Conservation (phyloP, 495 filamentous ascomycete genomes). For the Neurospora sp. region DNA sequence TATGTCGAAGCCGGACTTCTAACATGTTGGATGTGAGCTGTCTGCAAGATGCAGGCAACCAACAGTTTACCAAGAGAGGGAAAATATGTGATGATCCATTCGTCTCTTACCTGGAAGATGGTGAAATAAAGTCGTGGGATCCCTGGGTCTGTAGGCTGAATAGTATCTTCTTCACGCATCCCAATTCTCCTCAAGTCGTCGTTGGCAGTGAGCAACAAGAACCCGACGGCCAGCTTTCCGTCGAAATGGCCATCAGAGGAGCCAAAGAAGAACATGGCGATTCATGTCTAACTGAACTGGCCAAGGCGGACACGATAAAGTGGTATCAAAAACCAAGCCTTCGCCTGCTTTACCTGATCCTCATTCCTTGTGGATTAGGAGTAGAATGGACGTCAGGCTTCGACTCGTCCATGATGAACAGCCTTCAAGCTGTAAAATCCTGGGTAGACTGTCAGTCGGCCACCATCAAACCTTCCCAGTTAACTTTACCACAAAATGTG, state of each 20-base stretch:
- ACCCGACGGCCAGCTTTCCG: background rate
- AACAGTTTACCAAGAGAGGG: background rate
- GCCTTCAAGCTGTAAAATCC: constrained; percentile 47
- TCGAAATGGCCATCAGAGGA: constrained; percentile 15
- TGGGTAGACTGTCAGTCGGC: constrained; percentile 44
- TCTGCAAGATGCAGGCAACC: background rate
- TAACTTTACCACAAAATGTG: background rate
- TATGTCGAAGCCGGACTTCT: background rate
- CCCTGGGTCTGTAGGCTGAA: background rate
- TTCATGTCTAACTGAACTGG: constrained; percentile 34
- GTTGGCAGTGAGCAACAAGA: background rate
- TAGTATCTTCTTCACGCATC: background rate
- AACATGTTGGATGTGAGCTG: background rate
- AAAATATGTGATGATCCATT: background rate
- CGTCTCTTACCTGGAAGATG: background rate
- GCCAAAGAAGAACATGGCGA: constrained; percentile 20
- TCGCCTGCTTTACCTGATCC: constrained; percentile 48
- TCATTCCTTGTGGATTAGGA: constrained; percentile 55
- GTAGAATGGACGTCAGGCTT: constrained; percentile 61
- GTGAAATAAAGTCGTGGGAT: background rate
- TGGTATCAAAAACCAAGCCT: constrained; percentile 60
- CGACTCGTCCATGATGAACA: constrained; percentile 56
- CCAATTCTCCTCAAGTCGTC: background rate
- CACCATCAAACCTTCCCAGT: constrained; percentile 3
- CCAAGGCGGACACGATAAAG: constrained; percentile 37